Evolutionary conservation across 345 rosid genomes (phyloP).

Genomic region (Fremontodendron californicum): DNA sequence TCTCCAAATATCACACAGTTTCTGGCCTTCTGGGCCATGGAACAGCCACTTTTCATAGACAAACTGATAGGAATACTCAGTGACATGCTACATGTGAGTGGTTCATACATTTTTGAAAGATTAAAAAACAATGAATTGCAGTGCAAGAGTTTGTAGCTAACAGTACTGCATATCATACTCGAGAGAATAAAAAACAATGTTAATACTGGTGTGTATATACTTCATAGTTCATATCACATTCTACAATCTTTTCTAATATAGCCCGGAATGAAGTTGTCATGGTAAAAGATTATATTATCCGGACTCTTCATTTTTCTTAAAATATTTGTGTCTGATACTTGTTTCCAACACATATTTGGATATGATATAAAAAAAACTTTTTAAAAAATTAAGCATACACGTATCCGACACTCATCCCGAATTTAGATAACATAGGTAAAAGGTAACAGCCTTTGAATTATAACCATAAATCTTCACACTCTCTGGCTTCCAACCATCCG

Average conservation of each 20-base stretch:
- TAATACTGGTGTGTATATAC: not conserved
- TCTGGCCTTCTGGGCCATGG: not conserved
- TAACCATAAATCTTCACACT: slow-evolving; percentile 46
- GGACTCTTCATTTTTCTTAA: too few species aligned
- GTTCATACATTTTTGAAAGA: not conserved
- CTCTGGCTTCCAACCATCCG: slow-evolving; percentile 78
- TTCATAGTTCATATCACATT: not conserved
- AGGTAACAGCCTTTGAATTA: slow-evolving; percentile 40
- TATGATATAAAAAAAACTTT: too few species aligned
- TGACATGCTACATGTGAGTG: not conserved
- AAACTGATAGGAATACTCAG: not conserved
- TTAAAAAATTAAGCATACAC: too few species aligned
- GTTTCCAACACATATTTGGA: too few species aligned
- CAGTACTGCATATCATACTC: not conserved
- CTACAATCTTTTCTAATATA: not conserved
- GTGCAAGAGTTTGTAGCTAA: not conserved
- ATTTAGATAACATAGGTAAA: too few species aligned
- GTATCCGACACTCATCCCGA: too few species aligned
- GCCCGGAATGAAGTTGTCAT: slow-evolving; percentile 44
- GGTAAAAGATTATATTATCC: too few species aligned
- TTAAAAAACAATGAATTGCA: not conserved
- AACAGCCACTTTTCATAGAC: not conserved
- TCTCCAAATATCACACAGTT: not conserved
- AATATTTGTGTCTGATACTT: too few species aligned
- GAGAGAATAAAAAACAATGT: not conserved